phyloP scores from a whole-genome alignment of 345 rosid genomes.

The Populus deltoides region DNA sequence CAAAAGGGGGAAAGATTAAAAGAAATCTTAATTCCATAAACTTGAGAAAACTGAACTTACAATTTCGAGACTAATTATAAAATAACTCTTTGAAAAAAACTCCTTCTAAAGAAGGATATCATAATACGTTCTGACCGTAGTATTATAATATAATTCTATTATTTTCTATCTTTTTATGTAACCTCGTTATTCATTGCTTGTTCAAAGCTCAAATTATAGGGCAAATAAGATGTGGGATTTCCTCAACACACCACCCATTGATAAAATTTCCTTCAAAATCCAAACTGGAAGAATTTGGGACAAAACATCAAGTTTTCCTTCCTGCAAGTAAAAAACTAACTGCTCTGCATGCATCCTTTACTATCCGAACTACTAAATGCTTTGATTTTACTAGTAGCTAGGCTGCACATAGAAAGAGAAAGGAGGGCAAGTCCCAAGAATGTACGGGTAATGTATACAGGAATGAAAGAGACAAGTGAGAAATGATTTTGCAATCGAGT shows the following conservation, averaged over 20 bases:
- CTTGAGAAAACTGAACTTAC: neutral
- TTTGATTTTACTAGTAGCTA: neutral
- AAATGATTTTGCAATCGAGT: constrained; percentile 41
- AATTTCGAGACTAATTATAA: neutral
- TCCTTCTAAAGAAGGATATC: no score
- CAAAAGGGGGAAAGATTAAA: no score
- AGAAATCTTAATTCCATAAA: no score
- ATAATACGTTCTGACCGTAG: no score
- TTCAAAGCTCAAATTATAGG: neutral
- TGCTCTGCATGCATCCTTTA: neutral
- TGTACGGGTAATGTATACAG: neutral
- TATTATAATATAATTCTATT: no score
- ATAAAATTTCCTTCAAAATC: neutral
- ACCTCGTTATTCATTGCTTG: neutral
- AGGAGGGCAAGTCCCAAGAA: neutral
- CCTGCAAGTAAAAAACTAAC: neutral
- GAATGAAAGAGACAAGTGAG: neutral
- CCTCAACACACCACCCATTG: neutral
- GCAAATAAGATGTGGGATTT: neutral
- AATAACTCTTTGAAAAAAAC: neutral
- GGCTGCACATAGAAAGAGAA: neutral
- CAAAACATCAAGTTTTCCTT: neutral
- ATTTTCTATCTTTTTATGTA: no score
- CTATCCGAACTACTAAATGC: neutral
- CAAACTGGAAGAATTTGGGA: neutral